phyloP scores from a whole-genome alignment of 1,284 basidiomycete species.

The Mycosarcoma mackinlayi region DNA sequence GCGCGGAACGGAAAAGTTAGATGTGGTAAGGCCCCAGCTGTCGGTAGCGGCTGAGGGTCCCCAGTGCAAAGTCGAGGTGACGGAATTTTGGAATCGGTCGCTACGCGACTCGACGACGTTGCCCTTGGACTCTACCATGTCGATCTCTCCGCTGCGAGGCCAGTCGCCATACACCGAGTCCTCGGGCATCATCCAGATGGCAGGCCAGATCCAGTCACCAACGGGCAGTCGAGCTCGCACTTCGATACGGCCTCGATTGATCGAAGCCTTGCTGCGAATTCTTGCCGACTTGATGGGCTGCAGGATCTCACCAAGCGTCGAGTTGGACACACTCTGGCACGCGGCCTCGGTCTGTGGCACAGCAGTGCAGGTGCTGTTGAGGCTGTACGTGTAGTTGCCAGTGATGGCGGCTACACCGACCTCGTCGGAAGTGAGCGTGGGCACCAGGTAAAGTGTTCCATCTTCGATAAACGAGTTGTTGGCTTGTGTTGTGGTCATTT shows the following conservation, averaged over 20 bases:
- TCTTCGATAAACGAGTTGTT: conserved; percentile 83
- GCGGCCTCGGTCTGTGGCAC: conserved; percentile 70
- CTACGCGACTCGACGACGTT: conserved; percentile 74
- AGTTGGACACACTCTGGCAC: conserved; percentile 71
- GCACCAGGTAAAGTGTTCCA: conserved; percentile 82
- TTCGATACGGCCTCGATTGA: conserved; percentile 84
- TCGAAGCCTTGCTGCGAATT: conserved; percentile 77
- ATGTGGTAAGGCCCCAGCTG: conserved; percentile 29
- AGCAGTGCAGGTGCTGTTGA: conserved; percentile 78
- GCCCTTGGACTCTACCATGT: conserved; percentile 77
- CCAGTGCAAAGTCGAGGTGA: conserved; percentile 27
- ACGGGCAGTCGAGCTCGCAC: conserved; percentile 82
- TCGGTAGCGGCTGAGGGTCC: conserved; percentile 23
- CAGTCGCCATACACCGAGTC: conserved; percentile 77
- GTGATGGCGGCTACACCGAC: conserved; percentile 76
- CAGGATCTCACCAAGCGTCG: conserved; percentile 72
- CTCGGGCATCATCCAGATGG: conserved; percentile 85
- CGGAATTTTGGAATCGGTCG: conserved; percentile 69
- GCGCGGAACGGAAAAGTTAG: conserved; percentile 78
- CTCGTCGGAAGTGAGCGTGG: conserved; percentile 83
- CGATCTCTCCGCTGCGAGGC: conserved; percentile 81
- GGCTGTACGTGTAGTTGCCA: conserved; percentile 81
- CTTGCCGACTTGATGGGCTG: conserved; percentile 84
- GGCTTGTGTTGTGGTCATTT: conserved; percentile 81
- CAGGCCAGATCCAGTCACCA: conserved; percentile 81